Evolutionary conservation across 2,329 filamentous ascomycete species (phyloP).

Genomic region (Pestalotiopsis sp.): DNA sequence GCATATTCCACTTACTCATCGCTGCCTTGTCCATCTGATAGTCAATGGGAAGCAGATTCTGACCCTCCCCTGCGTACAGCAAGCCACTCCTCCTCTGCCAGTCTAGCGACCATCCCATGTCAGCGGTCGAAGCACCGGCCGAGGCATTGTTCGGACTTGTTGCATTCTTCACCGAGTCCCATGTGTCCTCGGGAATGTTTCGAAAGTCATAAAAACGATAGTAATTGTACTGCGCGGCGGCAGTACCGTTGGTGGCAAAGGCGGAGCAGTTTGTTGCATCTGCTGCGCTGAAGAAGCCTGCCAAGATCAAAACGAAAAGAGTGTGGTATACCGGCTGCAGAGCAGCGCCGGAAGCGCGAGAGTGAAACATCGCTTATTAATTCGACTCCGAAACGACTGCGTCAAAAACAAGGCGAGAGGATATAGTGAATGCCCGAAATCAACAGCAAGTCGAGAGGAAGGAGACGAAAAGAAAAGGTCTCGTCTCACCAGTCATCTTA

Average conservation of each 20-base stretch:
- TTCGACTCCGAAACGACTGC: not conserved
- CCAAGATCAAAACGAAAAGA: not conserved
- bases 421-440: too few species aligned
- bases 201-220: conserved; percentile 11
- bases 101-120: conserved; percentile 7
- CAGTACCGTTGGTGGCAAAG: conserved; percentile 4
- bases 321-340: not conserved
- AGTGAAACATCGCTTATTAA: not conserved
- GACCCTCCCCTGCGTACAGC: not conserved
- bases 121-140: conserved; percentile 3
- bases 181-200: not conserved
- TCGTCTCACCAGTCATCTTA: not conserved
- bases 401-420: not conserved
- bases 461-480: not conserved
- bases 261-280: conserved; percentile 1
- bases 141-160: conserved; percentile 1
- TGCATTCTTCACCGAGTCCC: not conserved
- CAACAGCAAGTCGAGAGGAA: not conserved
- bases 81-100: not conserved
- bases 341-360: not conserved
- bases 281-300: not conserved
- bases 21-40: conserved; percentile 1
- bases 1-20: not conserved
- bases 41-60: not conserved
- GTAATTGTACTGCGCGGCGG: conserved; percentile 3